These are phyloP conservation scores for Pachyrhizus erosus DNA, from an alignment of 306 rosid species.

Conservation along the genomic window DNA sequence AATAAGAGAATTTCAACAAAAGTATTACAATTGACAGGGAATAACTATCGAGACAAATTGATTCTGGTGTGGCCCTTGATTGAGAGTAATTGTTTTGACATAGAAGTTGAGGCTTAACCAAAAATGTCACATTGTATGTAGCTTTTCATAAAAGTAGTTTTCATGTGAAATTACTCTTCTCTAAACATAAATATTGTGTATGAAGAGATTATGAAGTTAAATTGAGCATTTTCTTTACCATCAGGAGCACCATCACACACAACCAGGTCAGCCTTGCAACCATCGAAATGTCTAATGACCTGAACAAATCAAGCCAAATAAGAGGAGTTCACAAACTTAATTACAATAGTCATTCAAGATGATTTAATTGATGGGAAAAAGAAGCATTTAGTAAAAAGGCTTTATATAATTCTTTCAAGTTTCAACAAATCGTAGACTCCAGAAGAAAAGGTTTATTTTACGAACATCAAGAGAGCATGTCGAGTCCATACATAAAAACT, in stretches of 20 bases:
- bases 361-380: slow-evolving; percentile 9
- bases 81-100: background rate
- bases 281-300: slow-evolving; percentile 98
- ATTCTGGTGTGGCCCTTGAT: background rate
- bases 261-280: slow-evolving; percentile 97
- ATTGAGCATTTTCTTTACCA: slow-evolving; percentile 57
- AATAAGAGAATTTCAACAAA: background rate
- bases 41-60: background rate
- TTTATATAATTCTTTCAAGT: slow-evolving; percentile 10
- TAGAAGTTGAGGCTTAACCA: background rate
- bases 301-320: slow-evolving; percentile 46
- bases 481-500: slow-evolving; percentile 19
- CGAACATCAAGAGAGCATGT: background rate
- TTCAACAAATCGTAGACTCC: slow-evolving; percentile 14
- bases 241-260: slow-evolving; percentile 99
- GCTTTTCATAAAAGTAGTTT: slow-evolving; percentile 8
- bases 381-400: slow-evolving; percentile 11
- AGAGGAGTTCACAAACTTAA: background rate
- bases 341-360: slow-evolving; percentile 6
- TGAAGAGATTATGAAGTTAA: slow-evolving; percentile 26
- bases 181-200: slow-evolving; percentile 3
- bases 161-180: background rate
- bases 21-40: background rate
- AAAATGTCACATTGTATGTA: background rate
- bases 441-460: background rate